Evolutionary conservation across 306 rosid genomes (phyloP).

Genomic region (Astragalus glycyphyllos): DNA sequence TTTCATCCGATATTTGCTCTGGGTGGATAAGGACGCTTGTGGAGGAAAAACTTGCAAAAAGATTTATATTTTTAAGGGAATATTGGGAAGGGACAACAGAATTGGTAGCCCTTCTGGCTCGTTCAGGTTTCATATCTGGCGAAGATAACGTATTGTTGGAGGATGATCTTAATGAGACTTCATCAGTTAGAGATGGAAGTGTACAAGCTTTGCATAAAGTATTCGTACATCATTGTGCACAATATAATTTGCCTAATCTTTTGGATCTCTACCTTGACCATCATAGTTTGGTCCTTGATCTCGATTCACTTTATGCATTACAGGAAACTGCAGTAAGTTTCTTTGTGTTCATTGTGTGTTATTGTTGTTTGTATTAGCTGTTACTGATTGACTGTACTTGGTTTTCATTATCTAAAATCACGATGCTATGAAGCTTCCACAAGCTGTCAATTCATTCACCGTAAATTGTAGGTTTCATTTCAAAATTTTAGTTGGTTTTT

Average conservation of each 20-base stretch:
- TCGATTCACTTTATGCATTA: slow-evolving; percentile 64
- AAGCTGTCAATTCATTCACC: slow-evolving; percentile 36
- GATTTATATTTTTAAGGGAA: slow-evolving; percentile 80
- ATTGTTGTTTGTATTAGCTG: slow-evolving; percentile 40
- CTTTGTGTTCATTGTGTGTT: slow-evolving; percentile 39
- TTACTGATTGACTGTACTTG: slow-evolving; percentile 40
- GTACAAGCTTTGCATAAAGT: slow-evolving; percentile 74
- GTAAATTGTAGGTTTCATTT: slow-evolving; percentile 32
- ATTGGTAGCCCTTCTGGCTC: slow-evolving; percentile 73
- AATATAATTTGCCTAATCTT: slow-evolving; percentile 77
- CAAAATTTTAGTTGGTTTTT: slow-evolving; percentile 15
- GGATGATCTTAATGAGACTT: slow-evolving; percentile 59
- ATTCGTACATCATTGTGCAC: slow-evolving; percentile 73
- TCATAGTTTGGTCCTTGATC: slow-evolving; percentile 64
- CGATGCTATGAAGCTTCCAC: slow-evolving; percentile 24
- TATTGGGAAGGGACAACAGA: slow-evolving; percentile 88
- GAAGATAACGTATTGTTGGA: slow-evolving; percentile 40
- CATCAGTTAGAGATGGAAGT: slow-evolving; percentile 50
- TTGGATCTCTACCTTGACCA: slow-evolving; percentile 90
- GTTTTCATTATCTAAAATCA: slow-evolving; percentile 36
- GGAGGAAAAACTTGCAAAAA: slow-evolving; percentile 80
- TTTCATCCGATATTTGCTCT: slow-evolving; percentile 64
- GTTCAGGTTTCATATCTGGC: slow-evolving; percentile 74
- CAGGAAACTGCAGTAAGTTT: slow-evolving; percentile 90
- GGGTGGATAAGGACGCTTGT: slow-evolving; percentile 77